phyloP scores from a whole-genome alignment of 495 filamentous ascomycete species.

The Xylaria flabelliformis region DNA sequence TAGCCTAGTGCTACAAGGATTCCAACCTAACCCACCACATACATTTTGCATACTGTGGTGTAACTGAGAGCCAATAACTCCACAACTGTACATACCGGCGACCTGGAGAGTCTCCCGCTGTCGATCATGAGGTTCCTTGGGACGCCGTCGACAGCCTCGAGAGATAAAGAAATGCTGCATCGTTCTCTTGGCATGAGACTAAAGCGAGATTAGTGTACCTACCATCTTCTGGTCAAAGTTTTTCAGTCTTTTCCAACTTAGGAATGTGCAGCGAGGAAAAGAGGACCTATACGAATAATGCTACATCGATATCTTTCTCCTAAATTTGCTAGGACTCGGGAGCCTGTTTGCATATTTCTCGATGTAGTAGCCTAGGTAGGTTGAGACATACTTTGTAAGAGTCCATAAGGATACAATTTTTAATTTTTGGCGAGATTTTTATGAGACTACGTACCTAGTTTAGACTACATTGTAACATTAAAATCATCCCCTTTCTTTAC shows the following conservation, averaged over 20 bases:
- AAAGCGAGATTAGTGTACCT: neutral
- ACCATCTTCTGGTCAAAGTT: neutral
- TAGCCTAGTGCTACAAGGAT: neutral
- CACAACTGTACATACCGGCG: conserved; percentile 13
- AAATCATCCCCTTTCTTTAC: neutral
- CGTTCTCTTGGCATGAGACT: neutral
- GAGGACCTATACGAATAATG: neutral
- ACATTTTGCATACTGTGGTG: neutral
- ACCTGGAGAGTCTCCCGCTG: conserved; percentile 3
- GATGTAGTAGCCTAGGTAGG: neutral
- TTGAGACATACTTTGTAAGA: no score
- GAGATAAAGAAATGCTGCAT: neutral
- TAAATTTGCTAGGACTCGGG: neutral
- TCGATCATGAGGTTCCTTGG: conserved; percentile 6
- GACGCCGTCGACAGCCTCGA: conserved; percentile 7
- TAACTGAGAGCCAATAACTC: neutral
- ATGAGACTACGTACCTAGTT: no score
- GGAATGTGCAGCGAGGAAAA: neutral
- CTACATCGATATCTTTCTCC: neutral
- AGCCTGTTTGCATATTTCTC: neutral
- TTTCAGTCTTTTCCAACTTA: neutral
- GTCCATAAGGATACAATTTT: no score
- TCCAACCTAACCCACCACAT: neutral
- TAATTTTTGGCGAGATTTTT: no score
- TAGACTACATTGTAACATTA: no score